Percentiles rank a stretch among this genome's conserved stretches.
Conservation (phyloP, 108 stramenopile genomes). For the Nitzschia sp. region DNA sequence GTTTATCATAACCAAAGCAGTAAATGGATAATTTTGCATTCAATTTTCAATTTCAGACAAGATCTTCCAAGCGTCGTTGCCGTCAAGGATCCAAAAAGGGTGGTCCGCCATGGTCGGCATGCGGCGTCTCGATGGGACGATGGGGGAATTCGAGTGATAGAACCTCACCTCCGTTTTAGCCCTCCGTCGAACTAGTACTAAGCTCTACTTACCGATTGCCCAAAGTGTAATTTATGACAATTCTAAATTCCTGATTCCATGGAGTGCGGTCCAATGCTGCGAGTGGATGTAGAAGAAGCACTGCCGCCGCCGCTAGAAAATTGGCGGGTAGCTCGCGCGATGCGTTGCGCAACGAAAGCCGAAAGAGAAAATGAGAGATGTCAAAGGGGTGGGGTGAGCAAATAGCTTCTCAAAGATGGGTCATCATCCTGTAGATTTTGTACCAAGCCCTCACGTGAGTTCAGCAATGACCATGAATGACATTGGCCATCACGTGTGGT, state of each 20-base stretch:
- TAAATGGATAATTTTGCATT: too few species aligned
- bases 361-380: conserved; percentile 17
- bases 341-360: not conserved
- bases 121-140: not conserved
- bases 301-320: conserved; percentile 11
- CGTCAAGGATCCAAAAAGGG: too few species aligned
- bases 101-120: not conserved
- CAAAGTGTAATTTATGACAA: not conserved
- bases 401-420: too few species aligned
- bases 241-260: conserved; percentile 22
- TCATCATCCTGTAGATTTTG: not conserved
- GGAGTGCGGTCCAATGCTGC: not conserved
- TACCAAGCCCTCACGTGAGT: too few species aligned
- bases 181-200: conserved; percentile 6
- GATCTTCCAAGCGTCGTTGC: too few species aligned
- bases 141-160: not conserved
- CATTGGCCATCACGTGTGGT: too few species aligned
- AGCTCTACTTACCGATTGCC: conserved; percentile 14
- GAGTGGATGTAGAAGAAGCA: conserved; percentile 10
- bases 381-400: not conserved
- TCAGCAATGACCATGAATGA: not conserved
- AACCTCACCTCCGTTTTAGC: not conserved
- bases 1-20: too few species aligned
- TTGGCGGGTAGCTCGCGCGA: not conserved
- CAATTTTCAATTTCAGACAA: too few species aligned